Percentiles rank a stretch among this genome's conserved stretches.
Conservation (phyloP, 2,329 filamentous ascomycete genomes). For the Fusarium dimerum region DNA sequence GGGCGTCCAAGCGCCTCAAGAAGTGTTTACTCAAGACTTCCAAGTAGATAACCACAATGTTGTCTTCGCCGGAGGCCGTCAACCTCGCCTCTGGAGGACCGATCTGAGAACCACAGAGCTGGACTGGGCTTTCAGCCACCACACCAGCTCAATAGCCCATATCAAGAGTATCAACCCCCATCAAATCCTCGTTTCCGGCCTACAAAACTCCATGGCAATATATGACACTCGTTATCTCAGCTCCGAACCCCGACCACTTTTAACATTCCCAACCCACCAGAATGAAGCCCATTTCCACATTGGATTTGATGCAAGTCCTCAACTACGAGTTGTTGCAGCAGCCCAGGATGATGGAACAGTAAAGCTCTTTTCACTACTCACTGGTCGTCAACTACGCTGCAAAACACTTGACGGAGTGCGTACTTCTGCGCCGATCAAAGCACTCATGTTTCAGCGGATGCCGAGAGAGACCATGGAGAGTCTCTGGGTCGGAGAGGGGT, state of each 20-base stretch:
- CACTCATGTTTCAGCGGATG: conserved; percentile 48
- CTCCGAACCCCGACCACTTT: conserved; percentile 36
- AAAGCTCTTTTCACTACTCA: conserved; percentile 50
- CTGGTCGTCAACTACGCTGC: conserved; percentile 41
- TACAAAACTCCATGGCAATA: conserved; percentile 50
- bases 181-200: conserved; percentile 55
- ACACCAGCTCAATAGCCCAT: conserved; percentile 48
- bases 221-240: conserved; percentile 56
- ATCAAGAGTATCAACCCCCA: conserved; percentile 50
- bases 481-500: conserved; percentile 46
- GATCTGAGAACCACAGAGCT: conserved; percentile 44
- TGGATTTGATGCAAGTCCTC: conserved; percentile 52
- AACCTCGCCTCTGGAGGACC: conserved; percentile 45
- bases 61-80: conserved; percentile 53
- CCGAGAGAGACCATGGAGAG: conserved; percentile 46
- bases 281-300: conserved; percentile 51
- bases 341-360: conserved; percentile 53
- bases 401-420: conserved; percentile 26
- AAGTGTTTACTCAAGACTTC: conserved; percentile 54
- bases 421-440: conserved; percentile 37
- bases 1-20: conserved; percentile 24
- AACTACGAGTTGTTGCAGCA: conserved; percentile 53
- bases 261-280: conserved; percentile 50
- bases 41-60: conserved; percentile 44
- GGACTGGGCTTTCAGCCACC: conserved; percentile 35